Evolutionary conservation across 2,329 filamentous ascomycete species (phyloP).

Genomic region (Fulvia fulva): DNA sequence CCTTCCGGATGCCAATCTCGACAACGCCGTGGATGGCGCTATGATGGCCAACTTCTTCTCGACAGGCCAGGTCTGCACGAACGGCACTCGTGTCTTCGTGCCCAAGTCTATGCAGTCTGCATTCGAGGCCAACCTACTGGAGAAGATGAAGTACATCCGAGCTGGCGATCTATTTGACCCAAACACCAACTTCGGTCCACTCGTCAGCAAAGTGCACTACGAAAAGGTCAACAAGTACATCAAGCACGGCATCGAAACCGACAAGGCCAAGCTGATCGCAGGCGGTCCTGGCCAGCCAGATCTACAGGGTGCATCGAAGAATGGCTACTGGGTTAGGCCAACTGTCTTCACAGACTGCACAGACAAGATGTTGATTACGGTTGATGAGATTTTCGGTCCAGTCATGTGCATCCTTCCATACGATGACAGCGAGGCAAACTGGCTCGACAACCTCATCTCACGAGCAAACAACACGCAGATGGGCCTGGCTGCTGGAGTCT

Average conservation of each 20-base stretch:
- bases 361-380: constrained; percentile 73
- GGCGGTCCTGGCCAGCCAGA: constrained; percentile 62
- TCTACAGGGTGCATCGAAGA: constrained; percentile 41
- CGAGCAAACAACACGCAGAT: constrained; percentile 74
- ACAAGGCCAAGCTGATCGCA: constrained; percentile 69
- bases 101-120: constrained; percentile 59
- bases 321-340: constrained; percentile 80
- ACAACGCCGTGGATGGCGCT: constrained; percentile 78
- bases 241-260: constrained; percentile 65
- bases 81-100: constrained; percentile 84
- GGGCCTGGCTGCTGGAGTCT: constrained; percentile 79
- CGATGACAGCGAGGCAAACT: constrained; percentile 35
- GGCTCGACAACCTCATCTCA: constrained; percentile 64
- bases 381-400: constrained; percentile 84
- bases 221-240: constrained; percentile 79
- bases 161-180: constrained; percentile 69
- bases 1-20: constrained; percentile 72
- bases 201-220: constrained; percentile 70
- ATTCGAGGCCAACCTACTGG: constrained; percentile 66
- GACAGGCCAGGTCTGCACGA: constrained; percentile 87
- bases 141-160: constrained; percentile 67
- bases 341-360: constrained; percentile 84
- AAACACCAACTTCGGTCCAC: constrained; percentile 75
- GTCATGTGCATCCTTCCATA: constrained; percentile 80
- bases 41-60: constrained; percentile 96